These are phyloP conservation scores for Irpex lacteus DNA, from an alignment of 1,284 basidiomycete species.

Conservation along the genomic window DNA sequence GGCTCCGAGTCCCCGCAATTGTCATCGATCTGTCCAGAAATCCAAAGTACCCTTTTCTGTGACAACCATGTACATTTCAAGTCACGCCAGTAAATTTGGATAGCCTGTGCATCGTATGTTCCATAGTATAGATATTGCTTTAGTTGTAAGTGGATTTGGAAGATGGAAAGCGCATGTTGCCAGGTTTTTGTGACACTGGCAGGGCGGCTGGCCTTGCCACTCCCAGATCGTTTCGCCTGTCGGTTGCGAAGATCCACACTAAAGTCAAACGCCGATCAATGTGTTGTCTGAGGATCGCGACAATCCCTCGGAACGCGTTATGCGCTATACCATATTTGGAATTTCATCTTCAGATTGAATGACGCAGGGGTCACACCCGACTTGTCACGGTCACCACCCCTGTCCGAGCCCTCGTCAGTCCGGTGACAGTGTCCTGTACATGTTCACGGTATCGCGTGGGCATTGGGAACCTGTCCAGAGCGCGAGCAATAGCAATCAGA, in stretches of 20 bases:
- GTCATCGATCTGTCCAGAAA: neutral
- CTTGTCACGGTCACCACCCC: neutral
- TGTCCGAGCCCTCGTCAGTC: no score
- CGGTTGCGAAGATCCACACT: neutral
- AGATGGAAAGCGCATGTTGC: no score
- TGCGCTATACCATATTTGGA: neutral
- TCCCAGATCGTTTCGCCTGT: neutral
- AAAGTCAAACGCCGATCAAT: conserved; percentile 1
- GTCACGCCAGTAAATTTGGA: neutral
- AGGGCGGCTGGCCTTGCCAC: no score
- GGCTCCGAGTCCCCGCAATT: neutral
- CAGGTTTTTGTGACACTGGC: no score
- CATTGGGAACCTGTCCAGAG: no score
- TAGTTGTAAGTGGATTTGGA: no score
- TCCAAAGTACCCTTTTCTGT: neutral
- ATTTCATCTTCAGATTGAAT: neutral
- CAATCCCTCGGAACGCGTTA: neutral
- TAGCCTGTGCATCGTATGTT: no score
- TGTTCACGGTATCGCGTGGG: no score
- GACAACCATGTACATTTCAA: neutral
- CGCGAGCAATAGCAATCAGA: no score
- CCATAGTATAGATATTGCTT: no score
- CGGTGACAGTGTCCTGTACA: no score
- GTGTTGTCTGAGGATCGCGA: conserved; percentile 3
- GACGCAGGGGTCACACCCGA: neutral